Base-by-base conservation (phyloP, 2,329 filamentous ascomycete species). In the Trichoderma pleuroti region DNA sequence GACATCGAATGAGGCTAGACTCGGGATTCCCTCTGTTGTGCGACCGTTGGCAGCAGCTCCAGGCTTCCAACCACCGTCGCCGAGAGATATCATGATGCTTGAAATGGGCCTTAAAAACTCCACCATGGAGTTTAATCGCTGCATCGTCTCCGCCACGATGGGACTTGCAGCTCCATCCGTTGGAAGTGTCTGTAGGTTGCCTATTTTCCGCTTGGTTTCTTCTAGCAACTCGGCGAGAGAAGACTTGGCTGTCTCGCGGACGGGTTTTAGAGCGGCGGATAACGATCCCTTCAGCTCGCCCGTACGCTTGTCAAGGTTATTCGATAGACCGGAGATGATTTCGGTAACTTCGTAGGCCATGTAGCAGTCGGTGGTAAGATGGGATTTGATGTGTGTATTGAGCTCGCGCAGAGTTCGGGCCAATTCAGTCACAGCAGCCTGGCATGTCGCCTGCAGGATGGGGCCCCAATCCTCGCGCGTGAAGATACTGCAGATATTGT, bases 341-440 rank as follows among this genome's bases (percentile, higher is more conserved):
- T 97, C 95, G 36, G 97, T 93, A 36, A 98, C 93, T 78, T 99
- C 96, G 79, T 97, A 99, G 9, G 94, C 94, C 62, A 99, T 87
- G 79, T 93, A 98, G 81, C 95, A 98, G 80, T 99, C 96, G 0
- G 93, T 97, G 74, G 90, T 88, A 49, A 98, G 83, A 77, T 98
- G 94, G 52, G 87, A 84, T 78, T 94, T 94, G 80, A 98, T 94
- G 77, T 98, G 94, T 63, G 88, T 87, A 79, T 98, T 98, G 36
- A 99, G 86, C 77, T 98, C 95, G 32, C 92, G 89, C 68, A 98
- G 81, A 0, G 96, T 98, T 75, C 93, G 90, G 7, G 92, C 90
- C 75, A 98, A 92, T 76, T 97, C 94, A 9, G 90, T 87, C 72
- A 99, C 85, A 14, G 94, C 88, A 39, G 88, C 85, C 76, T 93